Percentiles rank a stretch among this genome's conserved stretches.
Conservation (phyloP, 805 yeast genomes). For the Candida koratica region DNA sequence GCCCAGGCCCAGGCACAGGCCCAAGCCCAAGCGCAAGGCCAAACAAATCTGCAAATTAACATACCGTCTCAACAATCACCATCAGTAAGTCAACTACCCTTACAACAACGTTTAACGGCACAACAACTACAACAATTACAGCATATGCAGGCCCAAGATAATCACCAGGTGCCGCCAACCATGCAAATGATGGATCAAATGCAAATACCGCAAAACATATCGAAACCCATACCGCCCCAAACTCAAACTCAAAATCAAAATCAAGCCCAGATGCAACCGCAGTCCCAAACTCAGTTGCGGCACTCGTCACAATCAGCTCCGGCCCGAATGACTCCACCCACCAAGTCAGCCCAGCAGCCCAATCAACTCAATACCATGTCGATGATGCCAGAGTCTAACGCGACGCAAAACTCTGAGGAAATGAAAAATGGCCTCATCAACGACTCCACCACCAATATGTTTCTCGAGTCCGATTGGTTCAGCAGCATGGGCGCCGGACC, state of each 20-base stretch:
- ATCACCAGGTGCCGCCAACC: slow-evolving; percentile 7
- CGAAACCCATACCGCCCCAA: slow-evolving; percentile 3
- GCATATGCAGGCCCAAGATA: slow-evolving; percentile 8
- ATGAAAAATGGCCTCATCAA: slow-evolving; percentile 11
- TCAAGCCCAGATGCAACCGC: slow-evolving; percentile 1
- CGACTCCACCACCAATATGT: slow-evolving; percentile 9
- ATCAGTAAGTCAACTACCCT: slow-evolving; percentile 10
- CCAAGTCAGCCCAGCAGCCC: too few species aligned
- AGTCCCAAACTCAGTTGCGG: not conserved
- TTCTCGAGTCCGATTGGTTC: slow-evolving; percentile 27
- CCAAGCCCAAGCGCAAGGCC: slow-evolving; percentile 13
- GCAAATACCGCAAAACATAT: slow-evolving; percentile 4
- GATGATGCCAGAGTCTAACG: slow-evolving; percentile 1
- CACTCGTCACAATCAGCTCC: slow-evolving; percentile 2
- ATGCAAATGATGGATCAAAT: slow-evolving; percentile 7
- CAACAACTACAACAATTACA: slow-evolving; percentile 9
- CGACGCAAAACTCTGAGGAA: slow-evolving; percentile 8
- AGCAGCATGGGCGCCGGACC: slow-evolving; percentile 32
- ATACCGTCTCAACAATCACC: slow-evolving; percentile 10
- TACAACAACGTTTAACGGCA: slow-evolving; percentile 4
- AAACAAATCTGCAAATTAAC: slow-evolving; percentile 6
- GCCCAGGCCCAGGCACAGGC: slow-evolving; percentile 12
- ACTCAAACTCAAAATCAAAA: slow-evolving; percentile 1
- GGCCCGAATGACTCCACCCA: too few species aligned
- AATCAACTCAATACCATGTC: not conserved